Conservation (phyloP, 2,329 filamentous ascomycete species). For the Anthostomella pinea region DNA sequence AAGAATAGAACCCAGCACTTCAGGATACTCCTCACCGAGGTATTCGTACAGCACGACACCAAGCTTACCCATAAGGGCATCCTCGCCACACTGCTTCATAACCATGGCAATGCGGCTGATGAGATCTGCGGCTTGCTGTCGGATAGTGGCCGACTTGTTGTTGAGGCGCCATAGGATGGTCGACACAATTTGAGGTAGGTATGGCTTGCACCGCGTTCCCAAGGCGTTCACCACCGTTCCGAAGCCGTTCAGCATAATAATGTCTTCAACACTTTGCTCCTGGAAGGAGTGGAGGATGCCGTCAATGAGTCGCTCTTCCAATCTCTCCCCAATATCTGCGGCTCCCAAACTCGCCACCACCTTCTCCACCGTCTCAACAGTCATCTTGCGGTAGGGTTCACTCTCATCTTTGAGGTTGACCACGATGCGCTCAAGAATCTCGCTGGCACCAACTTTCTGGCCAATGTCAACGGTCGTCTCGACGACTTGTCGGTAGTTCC, state of each 20-base stretch:
- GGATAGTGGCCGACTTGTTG: slow-evolving; percentile 95
- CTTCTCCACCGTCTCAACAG: slow-evolving; percentile 96
- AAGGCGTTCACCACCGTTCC: slow-evolving; percentile 96
- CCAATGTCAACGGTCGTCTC: slow-evolving; percentile 97
- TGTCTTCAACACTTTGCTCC: slow-evolving; percentile 94
- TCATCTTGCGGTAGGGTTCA: slow-evolving; percentile 98
- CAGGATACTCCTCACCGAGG: slow-evolving; percentile 95
- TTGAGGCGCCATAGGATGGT: slow-evolving; percentile 96
- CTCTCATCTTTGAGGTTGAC: slow-evolving; percentile 97
- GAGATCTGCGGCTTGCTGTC: slow-evolving; percentile 93
- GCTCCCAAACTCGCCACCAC: slow-evolving; percentile 89
- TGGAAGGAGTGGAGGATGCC: slow-evolving; percentile 96
- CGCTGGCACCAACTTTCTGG: slow-evolving; percentile 94
- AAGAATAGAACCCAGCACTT: slow-evolving; percentile 93
- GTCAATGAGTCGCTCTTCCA: slow-evolving; percentile 92
- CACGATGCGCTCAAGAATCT: slow-evolving; percentile 91
- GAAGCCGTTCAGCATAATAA: slow-evolving; percentile 95
- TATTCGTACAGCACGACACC: slow-evolving; percentile 96
- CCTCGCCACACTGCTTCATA: slow-evolving; percentile 98
- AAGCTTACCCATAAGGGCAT: slow-evolving; percentile 92
- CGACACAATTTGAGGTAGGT: slow-evolving; percentile 93
- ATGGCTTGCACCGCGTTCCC: slow-evolving; percentile 90
- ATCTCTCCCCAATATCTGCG: slow-evolving; percentile 85
- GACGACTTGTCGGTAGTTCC: slow-evolving; percentile 96
- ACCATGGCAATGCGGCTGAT: slow-evolving; percentile 97